Percentiles rank a stretch among this genome's conserved stretches.
Evolutionary conservation across 192 early-diverging fungal species (phyloP).

Genomic region (Dispira parvispora): DNA sequence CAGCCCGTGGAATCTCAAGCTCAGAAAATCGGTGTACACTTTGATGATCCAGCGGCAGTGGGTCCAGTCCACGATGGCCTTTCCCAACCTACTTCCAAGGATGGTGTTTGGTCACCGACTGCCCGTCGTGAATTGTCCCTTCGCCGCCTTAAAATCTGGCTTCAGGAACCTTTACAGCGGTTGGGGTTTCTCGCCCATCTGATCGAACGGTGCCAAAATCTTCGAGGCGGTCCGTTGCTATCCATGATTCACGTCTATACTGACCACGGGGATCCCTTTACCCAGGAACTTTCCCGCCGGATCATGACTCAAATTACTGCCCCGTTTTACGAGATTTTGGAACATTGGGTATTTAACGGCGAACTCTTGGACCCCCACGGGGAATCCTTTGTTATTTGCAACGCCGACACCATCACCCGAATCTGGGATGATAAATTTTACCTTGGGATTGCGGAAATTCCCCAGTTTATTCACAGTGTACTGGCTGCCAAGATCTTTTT

Average conservation of each 20-base stretch:
- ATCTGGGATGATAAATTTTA: slow-evolving; percentile 71
- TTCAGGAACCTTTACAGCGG: slow-evolving; percentile 53
- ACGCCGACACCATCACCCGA: slow-evolving; percentile 33
- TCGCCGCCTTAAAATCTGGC: slow-evolving; percentile 77
- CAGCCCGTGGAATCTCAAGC: slow-evolving; percentile 28
- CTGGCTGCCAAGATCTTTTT: slow-evolving; percentile 77
- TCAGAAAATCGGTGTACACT: not conserved
- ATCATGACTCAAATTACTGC: slow-evolving; percentile 56
- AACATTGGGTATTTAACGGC: slow-evolving; percentile 85
- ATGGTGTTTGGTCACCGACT: slow-evolving; percentile 20
- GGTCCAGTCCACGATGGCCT: not conserved
- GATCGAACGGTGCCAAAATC: slow-evolving; percentile 42
- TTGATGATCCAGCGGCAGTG: not conserved
- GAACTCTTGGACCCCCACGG: slow-evolving; percentile 80
- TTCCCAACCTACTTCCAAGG: slow-evolving; percentile 5
- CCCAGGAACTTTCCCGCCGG: slow-evolving; percentile 53
- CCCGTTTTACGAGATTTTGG: slow-evolving; percentile 85
- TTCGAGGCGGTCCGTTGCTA: slow-evolving; percentile 20
- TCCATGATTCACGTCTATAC: slow-evolving; percentile 64
- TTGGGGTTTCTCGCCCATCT: slow-evolving; percentile 59
- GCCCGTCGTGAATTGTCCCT: slow-evolving; percentile 48
- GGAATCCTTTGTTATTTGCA: slow-evolving; percentile 75
- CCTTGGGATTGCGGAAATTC: slow-evolving; percentile 66
- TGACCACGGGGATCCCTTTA: slow-evolving; percentile 85
- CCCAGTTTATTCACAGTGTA: slow-evolving; percentile 54